Base-by-base conservation (phyloP, 2,329 filamentous ascomycete species). In the Amauroascus niger region DNA sequence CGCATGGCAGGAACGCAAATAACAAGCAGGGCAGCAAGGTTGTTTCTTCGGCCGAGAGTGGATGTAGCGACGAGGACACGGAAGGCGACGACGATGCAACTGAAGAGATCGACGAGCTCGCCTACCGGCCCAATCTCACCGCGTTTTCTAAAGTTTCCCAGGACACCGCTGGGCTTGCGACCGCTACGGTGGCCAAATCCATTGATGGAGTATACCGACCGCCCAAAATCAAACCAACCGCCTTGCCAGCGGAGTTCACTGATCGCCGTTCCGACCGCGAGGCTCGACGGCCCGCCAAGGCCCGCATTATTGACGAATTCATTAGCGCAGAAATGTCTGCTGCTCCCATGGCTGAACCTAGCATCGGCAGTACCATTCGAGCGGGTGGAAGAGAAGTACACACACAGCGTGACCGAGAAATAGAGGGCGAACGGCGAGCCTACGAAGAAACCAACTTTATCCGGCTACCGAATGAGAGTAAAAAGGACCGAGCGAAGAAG, bases 401-500 rank as follows among this genome's bases (percentile, higher is more conserved):
- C 76, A 87, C 86, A 4, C 80, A 83, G 13, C 77, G 81, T 32
- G 86, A 96, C 66, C 80, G 87, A 53, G 82, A 82, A 58, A 81
- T 82, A 39, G 90, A 97, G 68, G 79, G 79, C 1, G 90, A 95
- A 72, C 78, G 87, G 53, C 79, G 79, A 55, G 81, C 86, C 46
- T 98, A 96, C 72, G 93, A 98, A 74, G 93, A 98, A 72, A 79
- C 77, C 61, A 95, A 98, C 73, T 91, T 96, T 64, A 82, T 88
- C 14, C 87, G 93, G 61, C 74, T 98, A 63, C 89, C 91, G 11
- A 84, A 83, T 63, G 81, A 87, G 69, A 87, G 82, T 72, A 97
- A 95, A 78, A 95, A 95, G 73, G 89, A 95, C 4, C 74, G 76
- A 55, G 79, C 81, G 46, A 84, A 86, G 74, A 82, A 79, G 67